Conservation (phyloP, 768 basidiomycete species). For the Leccinum imitatum region DNA sequence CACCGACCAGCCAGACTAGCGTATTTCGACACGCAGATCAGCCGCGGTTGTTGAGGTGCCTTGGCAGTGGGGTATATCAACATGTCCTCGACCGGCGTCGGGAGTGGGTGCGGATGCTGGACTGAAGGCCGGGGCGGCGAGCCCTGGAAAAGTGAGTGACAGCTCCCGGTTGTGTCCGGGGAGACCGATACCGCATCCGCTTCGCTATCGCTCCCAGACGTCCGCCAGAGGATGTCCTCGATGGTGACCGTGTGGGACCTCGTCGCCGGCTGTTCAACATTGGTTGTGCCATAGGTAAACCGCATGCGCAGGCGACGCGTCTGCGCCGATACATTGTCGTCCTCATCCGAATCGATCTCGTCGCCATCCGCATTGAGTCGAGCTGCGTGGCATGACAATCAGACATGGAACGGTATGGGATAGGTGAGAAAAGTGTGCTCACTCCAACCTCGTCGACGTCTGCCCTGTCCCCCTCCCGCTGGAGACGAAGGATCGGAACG, state of each 20-base stretch:
- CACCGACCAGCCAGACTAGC: conserved; percentile 34
- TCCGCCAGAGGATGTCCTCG: conserved; percentile 25
- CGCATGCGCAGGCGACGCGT: conserved; percentile 47
- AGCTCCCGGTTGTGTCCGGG: conserved; percentile 23
- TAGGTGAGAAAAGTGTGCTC: conserved; percentile 10
- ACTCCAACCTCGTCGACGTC: conserved; percentile 37
- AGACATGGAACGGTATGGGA: conserved; percentile 4
- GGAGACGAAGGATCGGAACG: conserved; percentile 14
- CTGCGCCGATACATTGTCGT: conserved; percentile 50
- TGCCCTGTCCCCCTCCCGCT: conserved; percentile 16
- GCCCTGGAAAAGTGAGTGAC: conserved; percentile 11
- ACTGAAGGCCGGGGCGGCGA: conserved; percentile 14
- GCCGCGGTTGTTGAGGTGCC: conserved; percentile 6
- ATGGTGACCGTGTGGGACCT: conserved; percentile 31
- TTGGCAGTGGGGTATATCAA: conserved; percentile 25
- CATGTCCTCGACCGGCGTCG: conserved; percentile 58
- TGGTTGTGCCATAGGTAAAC: conserved; percentile 21
- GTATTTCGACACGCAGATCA: conserved; percentile 27
- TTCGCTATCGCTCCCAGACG: conserved; percentile 25
- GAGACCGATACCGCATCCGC: conserved; percentile 16
- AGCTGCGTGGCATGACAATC: conserved; percentile 23
- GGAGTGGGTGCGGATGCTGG: conserved; percentile 47
- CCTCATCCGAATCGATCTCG: conserved; percentile 61
- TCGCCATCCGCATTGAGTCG: conserved; percentile 54
- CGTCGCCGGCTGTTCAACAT: conserved; percentile 29